Evolutionary conservation across 1,284 basidiomycete species (phyloP).

Genomic region (Puccinia sorghi): DNA sequence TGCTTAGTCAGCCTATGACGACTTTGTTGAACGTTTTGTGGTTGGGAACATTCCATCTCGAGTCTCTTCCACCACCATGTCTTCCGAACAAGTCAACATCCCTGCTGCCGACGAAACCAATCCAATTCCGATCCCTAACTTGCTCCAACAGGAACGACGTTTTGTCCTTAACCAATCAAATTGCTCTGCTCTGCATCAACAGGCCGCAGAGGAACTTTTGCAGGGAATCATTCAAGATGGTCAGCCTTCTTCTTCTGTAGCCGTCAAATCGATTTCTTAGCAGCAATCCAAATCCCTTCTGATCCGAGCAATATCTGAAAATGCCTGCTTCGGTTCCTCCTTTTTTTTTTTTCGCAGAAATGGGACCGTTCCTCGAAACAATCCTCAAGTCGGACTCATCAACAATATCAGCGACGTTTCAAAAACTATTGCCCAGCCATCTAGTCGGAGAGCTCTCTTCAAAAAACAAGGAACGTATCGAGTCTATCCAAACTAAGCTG

Average conservation of each 20-base stretch:
- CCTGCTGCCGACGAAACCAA: conserved; percentile 27
- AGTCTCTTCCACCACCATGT: conserved; percentile 1
- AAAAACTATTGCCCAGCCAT: conserved; percentile 5
- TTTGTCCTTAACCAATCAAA: conserved; percentile 70
- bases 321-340: background rate
- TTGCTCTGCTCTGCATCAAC: conserved; percentile 68
- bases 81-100: background rate
- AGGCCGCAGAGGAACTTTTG: conserved; percentile 69
- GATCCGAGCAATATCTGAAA: background rate
- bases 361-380: conserved; percentile 37
- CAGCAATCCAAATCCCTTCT: no score
- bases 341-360: conserved; percentile 15
- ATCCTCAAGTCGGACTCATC: conserved; percentile 23
- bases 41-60: conserved; percentile 7
- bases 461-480: conserved; percentile 20
- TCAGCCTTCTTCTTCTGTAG: conserved; percentile 61
- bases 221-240: conserved; percentile 81
- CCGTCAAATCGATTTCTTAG: no score
- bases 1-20: background rate
- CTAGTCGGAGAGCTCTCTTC: background rate
- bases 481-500: conserved; percentile 23
- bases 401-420: conserved; percentile 5
- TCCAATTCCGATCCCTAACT: conserved; percentile 41
- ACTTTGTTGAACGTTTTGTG: conserved; percentile 3
- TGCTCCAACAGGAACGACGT: conserved; percentile 49